Percentiles rank a stretch among this genome's conserved stretches.
phyloP scores from a whole-genome alignment of 306 rosid genomes.

The Arachis hypogaea region DNA sequence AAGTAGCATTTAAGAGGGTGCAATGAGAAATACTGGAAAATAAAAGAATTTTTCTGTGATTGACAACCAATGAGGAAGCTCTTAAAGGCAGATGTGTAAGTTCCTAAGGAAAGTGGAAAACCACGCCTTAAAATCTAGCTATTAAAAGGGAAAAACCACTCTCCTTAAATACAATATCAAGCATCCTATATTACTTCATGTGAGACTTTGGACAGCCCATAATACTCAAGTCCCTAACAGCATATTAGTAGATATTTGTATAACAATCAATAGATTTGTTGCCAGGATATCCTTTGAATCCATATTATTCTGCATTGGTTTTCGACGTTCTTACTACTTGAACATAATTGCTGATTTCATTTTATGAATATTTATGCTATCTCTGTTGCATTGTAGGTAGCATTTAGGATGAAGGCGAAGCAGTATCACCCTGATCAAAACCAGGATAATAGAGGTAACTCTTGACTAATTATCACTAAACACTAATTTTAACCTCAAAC shows the following conservation, averaged over 20 bases:
- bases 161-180: no score
- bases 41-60: constrained; percentile 11
- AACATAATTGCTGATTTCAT: constrained; percentile 14
- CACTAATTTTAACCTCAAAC: constrained; percentile 9
- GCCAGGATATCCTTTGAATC: constrained; percentile 10
- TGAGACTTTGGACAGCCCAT: background rate
- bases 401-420: constrained; percentile 84
- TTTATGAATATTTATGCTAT: constrained; percentile 2
- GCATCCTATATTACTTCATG: no score
- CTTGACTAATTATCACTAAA: constrained; percentile 29
- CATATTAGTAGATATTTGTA: no score
- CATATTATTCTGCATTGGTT: constrained; percentile 16
- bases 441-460: constrained; percentile 75
- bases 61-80: background rate
- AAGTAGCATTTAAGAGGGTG: constrained; percentile 11
- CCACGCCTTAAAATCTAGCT: no score
- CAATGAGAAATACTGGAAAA: background rate
- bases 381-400: constrained; percentile 61
- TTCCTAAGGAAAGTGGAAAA: no score
- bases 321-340: background rate
- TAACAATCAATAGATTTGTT: background rate
- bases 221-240: background rate
- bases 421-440: constrained; percentile 94
- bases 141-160: no score
- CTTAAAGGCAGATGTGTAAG: constrained; percentile 2